phyloP scores from a whole-genome alignment of 1,284 basidiomycete species.

The Stereum hirsutum region DNA sequence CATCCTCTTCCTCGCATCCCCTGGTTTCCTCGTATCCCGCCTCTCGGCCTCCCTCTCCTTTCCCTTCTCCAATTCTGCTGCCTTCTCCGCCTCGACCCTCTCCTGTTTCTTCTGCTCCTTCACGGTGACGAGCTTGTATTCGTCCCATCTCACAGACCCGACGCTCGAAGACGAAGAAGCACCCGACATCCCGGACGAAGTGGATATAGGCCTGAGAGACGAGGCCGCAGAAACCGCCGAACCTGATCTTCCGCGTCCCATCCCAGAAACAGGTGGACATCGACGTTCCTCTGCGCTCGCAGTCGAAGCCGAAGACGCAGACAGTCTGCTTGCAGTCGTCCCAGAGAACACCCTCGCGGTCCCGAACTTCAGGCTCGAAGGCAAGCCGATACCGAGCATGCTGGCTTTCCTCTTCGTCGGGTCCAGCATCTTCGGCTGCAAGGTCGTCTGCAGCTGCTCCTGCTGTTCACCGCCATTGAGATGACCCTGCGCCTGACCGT shows the following conservation, averaged over 20 bases:
- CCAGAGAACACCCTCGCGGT: slow-evolving; percentile 33
- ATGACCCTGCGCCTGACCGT: not conserved
- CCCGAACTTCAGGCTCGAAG: slow-evolving; percentile 36
- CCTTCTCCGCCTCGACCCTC: slow-evolving; percentile 16
- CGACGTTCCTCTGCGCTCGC: slow-evolving; percentile 14
- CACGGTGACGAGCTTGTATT: slow-evolving; percentile 44
- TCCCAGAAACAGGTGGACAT: too few species aligned
- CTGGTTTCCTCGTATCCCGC: slow-evolving; percentile 17
- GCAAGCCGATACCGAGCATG: slow-evolving; percentile 40
- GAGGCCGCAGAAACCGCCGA: slow-evolving; percentile 42
- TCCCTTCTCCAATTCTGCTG: not conserved
- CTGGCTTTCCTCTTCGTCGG: slow-evolving; percentile 31
- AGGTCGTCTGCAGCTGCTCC: too few species aligned
- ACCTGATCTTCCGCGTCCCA: slow-evolving; percentile 26
- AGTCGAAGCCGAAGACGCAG: slow-evolving; percentile 33
- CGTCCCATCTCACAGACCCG: slow-evolving; percentile 55
- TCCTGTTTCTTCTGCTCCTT: slow-evolving; percentile 42
- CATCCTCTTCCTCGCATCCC: slow-evolving; percentile 19
- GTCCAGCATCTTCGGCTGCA: not conserved
- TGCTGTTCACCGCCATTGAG: too few species aligned
- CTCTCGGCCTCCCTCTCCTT: slow-evolving; percentile 15
- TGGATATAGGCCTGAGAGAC: slow-evolving; percentile 50
- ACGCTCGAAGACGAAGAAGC: slow-evolving; percentile 37
- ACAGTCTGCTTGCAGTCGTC: slow-evolving; percentile 30
- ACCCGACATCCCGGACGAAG: slow-evolving; percentile 39